Base-by-base conservation (phyloP, 2,329 filamentous ascomycete genomes). In the Trichoderma simmonsii region DNA sequence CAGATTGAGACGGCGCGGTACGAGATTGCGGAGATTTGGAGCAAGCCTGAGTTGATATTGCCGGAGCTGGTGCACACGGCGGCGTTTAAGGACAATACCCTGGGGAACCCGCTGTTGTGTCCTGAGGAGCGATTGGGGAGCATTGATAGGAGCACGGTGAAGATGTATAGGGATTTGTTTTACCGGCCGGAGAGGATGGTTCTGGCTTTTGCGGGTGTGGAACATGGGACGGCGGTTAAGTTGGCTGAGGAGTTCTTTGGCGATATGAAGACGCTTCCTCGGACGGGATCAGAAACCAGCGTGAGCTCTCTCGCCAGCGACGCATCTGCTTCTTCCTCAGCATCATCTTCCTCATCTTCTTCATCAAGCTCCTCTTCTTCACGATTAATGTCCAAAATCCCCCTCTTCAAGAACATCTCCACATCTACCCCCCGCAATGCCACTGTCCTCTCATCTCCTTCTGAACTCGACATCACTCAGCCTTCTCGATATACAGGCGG, bases 11-110 rank as follows among this genome's bases (percentile, higher is more conserved):
- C 95, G 7, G 96, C 95, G 9, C 90, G 95, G 67, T 99, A 98
- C 80, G 96, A 99, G 83, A 96, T 99, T 80, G 90, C 90, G 28
- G 96, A 98, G 85, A 98, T 99, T 71, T 99, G 96, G 96, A 92
- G 92, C 77, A 98, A 97, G 86, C 95, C 96, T 0, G 95, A 98
- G 78, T 88, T 99, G 71, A 98, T 99, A 76, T 85, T 99, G 73
- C 96, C 96, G 0, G 96, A 99, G 83, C 84, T 99, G 76, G 92
- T 98, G 48, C 96, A 99, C 81, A 96, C 95, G 85, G 94, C 96
- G 11, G 96, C 95, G 2, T 99, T 93, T 83, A 96, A 94, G 85
- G 93, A 96, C 80, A 98, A 99, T 83, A 98, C 96, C 0, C 86
- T 99, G 14, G 96, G 96, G 48, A 97, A 98, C 82, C 96, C 96